Percentiles rank a stretch among this genome's conserved stretches.
Conservation (phyloP, 2,329 filamentous ascomycete species). For the Aspergillus sp. region DNA sequence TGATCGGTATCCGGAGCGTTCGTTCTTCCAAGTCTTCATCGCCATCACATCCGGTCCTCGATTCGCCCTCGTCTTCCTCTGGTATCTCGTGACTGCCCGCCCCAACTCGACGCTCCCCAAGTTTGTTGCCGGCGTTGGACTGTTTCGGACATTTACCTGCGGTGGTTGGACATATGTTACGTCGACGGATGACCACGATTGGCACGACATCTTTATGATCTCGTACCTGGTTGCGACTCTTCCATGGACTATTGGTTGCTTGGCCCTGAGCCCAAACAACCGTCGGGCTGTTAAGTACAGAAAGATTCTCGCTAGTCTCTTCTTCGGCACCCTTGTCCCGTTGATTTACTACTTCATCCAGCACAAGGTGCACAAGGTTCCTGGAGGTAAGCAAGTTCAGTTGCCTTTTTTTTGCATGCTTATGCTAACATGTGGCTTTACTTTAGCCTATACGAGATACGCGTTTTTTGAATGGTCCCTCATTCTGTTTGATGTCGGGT, state of each 20-base stretch:
- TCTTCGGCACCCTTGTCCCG: constrained; percentile 88
- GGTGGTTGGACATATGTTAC: constrained; percentile 99
- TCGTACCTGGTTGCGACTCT: constrained; percentile 92
- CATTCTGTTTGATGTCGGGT: constrained; percentile 91
- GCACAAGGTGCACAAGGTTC: constrained; percentile 91
- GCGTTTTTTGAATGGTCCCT: constrained; percentile 98
- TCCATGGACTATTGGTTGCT: constrained; percentile 91
- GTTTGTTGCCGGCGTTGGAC: constrained; percentile 73
- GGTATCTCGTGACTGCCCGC: constrained; percentile 83
- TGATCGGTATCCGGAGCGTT: constrained; percentile 93
- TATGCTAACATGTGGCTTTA: constrained; percentile 7
- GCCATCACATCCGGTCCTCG: constrained; percentile 92
- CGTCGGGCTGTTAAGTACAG: constrained; percentile 80
- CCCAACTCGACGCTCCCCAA: constrained; percentile 75
- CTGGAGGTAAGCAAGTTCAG: constrained; percentile 69
- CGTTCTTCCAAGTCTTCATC: constrained; percentile 96
- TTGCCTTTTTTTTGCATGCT: background rate
- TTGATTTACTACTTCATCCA: constrained; percentile 97
- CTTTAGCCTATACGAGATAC: constrained; percentile 88
- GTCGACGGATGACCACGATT: constrained; percentile 96
- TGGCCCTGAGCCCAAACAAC: constrained; percentile 84
- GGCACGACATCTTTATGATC: constrained; percentile 99
- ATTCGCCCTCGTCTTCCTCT: constrained; percentile 85
- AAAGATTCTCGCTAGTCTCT: constrained; percentile 77
- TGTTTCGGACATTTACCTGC: constrained; percentile 89